phyloP scores from a whole-genome alignment of 495 filamentous ascomycete genomes.

The Xylaria sp. region DNA sequence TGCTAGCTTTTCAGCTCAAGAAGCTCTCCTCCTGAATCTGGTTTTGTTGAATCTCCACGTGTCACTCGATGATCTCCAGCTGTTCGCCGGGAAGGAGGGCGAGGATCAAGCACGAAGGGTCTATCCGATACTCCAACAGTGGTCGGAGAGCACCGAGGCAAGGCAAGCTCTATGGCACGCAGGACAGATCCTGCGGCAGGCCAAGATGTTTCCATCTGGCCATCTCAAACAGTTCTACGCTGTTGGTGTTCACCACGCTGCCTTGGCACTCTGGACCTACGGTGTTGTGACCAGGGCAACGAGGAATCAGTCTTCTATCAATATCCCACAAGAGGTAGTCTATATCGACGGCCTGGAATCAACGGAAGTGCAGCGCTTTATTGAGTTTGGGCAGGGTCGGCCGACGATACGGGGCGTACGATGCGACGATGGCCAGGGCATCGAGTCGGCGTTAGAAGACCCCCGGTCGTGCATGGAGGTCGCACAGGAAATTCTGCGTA shows the following conservation, averaged over 20 bases:
- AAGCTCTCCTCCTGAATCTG: conserved; percentile 60
- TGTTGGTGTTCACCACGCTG: conserved; percentile 66
- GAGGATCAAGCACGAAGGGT: conserved; percentile 64
- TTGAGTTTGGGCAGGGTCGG: conserved; percentile 53
- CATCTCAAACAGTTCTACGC: conserved; percentile 65
- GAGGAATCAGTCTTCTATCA: conserved; percentile 12
- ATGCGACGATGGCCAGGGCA: conserved; percentile 17
- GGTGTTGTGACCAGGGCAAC: conserved; percentile 54
- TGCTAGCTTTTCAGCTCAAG: conserved; percentile 43
- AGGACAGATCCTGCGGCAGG: conserved; percentile 64
- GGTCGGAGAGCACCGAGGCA: conserved; percentile 58
- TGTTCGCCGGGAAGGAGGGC: conserved; percentile 68
- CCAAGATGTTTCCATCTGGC: conserved; percentile 53
- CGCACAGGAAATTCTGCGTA: conserved; percentile 53
- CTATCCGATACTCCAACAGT: conserved; percentile 59
- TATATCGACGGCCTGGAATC: conserved; percentile 59
- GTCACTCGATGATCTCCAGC: conserved; percentile 68
- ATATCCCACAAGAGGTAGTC: conserved; percentile 40
- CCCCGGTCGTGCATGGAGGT: conserved; percentile 55
- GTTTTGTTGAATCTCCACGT: conserved; percentile 66
- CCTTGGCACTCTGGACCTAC: conserved; percentile 67
- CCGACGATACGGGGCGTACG: conserved; percentile 49
- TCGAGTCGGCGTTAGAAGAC: conserved; percentile 46
- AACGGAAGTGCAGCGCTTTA: conserved; percentile 52
- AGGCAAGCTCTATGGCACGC: conserved; percentile 68